Percentiles rank a stretch among this genome's conserved stretches.
These are phyloP conservation scores for Luvunga scandens DNA, from an alignment of 345 rosid genomes.

Conservation along the genomic window DNA sequence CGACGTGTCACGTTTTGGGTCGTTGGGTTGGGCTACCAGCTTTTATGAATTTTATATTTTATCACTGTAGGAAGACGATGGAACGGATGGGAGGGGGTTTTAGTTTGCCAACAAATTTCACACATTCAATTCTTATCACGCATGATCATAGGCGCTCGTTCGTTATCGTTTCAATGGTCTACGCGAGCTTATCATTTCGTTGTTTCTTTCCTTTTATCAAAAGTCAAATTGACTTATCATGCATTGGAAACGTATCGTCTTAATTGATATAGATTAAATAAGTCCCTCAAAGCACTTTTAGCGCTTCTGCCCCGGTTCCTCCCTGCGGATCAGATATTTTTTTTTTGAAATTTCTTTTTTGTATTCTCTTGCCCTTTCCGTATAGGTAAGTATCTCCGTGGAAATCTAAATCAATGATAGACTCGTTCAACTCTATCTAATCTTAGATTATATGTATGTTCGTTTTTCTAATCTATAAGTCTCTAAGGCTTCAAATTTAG, in stretches of 20 bases:
- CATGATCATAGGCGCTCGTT: not conserved
- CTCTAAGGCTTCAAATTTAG: too few species aligned
- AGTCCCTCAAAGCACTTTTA: too few species aligned
- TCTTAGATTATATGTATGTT: too few species aligned
- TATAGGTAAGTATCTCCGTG: too few species aligned
- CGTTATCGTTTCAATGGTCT: not conserved
- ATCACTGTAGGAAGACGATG: not conserved
- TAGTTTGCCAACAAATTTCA: not conserved
- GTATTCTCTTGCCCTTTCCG: too few species aligned
- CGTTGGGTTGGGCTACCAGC: not conserved
- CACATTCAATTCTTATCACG: not conserved
- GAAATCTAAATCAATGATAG: too few species aligned
- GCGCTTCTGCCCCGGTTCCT: not conserved
- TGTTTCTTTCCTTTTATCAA: not conserved
- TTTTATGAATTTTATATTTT: too few species aligned
- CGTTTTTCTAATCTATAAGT: too few species aligned
- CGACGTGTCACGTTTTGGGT: not conserved
- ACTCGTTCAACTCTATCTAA: too few species aligned
- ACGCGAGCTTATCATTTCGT: not conserved
- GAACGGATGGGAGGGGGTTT: not conserved
- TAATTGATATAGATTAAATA: not conserved
- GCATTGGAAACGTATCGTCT: not conserved
- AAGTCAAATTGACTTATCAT: not conserved
- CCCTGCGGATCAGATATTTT: not conserved
- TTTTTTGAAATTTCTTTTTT: too few species aligned